Conservation (phyloP, 306 rosid genomes). For the Hippophae tibetana region DNA sequence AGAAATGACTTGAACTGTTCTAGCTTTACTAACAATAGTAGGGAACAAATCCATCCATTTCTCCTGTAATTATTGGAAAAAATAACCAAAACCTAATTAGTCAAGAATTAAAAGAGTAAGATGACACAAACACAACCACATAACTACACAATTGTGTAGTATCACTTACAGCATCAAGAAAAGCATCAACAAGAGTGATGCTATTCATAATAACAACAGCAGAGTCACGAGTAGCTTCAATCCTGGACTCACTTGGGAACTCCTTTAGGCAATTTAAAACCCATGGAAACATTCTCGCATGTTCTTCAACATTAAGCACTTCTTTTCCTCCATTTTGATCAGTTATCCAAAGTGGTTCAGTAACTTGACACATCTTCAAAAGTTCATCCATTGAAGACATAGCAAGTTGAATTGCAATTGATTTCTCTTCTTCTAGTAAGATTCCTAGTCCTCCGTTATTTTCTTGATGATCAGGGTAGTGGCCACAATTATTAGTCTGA, state of each 20-base stretch:
- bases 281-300: constrained; percentile 52
- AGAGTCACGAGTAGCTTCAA: constrained; percentile 61
- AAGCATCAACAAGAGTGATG: constrained; percentile 85
- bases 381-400: constrained; percentile 55
- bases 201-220: constrained; percentile 91
- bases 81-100: too few species aligned
- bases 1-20: constrained; percentile 71
- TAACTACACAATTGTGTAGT: neutral
- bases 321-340: constrained; percentile 44
- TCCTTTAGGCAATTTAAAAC: constrained; percentile 42
- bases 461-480: too few species aligned
- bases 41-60: constrained; percentile 97
- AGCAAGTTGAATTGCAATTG: constrained; percentile 67
- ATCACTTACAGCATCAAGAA: constrained; percentile 70
- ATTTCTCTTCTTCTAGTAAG: constrained; percentile 58
- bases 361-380: constrained; percentile 51
- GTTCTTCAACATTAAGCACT: constrained; percentile 64
- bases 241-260: constrained; percentile 40
- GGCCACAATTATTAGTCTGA: constrained; percentile 26
- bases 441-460: neutral
- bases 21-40: constrained; percentile 74
- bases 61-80: constrained; percentile 26
- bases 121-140: neutral
- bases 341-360: constrained; percentile 66
- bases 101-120: neutral